phyloP scores from a whole-genome alignment of 225 moss, liverwort and hornwort genomes.

The Marchantia polymorpha region DNA sequence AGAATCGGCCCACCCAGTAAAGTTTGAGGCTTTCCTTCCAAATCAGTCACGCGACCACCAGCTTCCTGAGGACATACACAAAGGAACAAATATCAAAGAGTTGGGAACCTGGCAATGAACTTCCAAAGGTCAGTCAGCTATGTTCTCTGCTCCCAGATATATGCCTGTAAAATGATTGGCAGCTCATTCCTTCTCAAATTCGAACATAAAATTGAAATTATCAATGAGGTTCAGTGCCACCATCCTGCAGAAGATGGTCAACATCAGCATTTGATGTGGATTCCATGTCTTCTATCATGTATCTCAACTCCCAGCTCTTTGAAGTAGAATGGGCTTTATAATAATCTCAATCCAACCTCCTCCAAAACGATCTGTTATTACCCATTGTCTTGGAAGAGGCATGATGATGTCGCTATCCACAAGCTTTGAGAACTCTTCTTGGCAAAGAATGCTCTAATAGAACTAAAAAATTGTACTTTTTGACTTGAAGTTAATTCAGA shows the following conservation, averaged over 20 bases:
- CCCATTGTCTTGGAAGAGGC: constrained; percentile 19
- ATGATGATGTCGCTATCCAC: constrained; percentile 31
- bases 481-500: not conserved
- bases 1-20: constrained; percentile 5
- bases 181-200: not conserved
- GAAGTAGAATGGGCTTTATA: not conserved
- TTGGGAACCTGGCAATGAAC: not conserved
- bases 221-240: not conserved
- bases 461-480: not conserved
- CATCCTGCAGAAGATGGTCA: not conserved
- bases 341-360: not conserved
- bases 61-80: constrained; percentile 12
- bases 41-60: constrained; percentile 13
- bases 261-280: not conserved
- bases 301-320: constrained; percentile 1
- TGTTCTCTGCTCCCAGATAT: not conserved
- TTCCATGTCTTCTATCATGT: not conserved
- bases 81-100: not conserved
- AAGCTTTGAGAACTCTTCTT: constrained; percentile 14
- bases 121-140: not conserved
- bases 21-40: constrained; percentile 1
- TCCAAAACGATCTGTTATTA: not conserved
- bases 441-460: not conserved
- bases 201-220: not conserved
- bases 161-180: not conserved